Evolutionary conservation across 2,329 filamentous ascomycete species (phyloP).

Genomic region (Trichoderma endophyticum): DNA sequence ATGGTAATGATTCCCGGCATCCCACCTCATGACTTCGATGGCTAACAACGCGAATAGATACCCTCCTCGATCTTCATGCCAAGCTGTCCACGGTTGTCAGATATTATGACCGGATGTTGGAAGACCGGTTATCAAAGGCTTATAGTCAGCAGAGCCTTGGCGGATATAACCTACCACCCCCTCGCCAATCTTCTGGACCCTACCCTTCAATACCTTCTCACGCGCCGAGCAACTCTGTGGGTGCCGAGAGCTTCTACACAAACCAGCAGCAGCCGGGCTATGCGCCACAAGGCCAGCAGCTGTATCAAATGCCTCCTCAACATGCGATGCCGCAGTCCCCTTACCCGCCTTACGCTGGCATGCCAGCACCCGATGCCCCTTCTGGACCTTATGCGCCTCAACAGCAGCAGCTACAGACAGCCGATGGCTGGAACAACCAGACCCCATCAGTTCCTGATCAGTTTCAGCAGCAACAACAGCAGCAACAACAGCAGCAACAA

Average conservation of each 20-base stretch:
- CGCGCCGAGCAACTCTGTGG: slow-evolving; percentile 45
- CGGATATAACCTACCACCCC: slow-evolving; percentile 57
- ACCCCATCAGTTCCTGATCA: slow-evolving; percentile 34
- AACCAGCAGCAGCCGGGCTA: slow-evolving; percentile 60
- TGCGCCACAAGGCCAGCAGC: slow-evolving; percentile 37
- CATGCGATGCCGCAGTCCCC: slow-evolving; percentile 39
- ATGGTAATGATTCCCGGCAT: slow-evolving; percentile 58
- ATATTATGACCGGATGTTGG: slow-evolving; percentile 97
- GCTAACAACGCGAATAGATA: slow-evolving; percentile 56
- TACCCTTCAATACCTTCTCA: slow-evolving; percentile 69
- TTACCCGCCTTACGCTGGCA: slow-evolving; percentile 39
- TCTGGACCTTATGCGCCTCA: slow-evolving; percentile 45
- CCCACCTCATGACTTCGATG: background rate
- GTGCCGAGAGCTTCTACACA: slow-evolving; percentile 79
- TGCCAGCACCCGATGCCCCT: slow-evolving; percentile 38
- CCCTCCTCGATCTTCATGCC: slow-evolving; percentile 86
- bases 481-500: background rate
- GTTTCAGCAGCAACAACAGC: slow-evolving; percentile 28
- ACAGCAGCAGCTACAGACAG: slow-evolving; percentile 46
- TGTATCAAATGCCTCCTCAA: slow-evolving; percentile 30
- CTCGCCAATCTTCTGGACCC: slow-evolving; percentile 53
- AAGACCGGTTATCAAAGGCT: slow-evolving; percentile 88
- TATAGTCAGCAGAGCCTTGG: slow-evolving; percentile 78
- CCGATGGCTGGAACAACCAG: slow-evolving; percentile 50
- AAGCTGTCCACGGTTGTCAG: slow-evolving; percentile 95